A percentile compares a stretch with the other conserved stretches of the same genome.
These are phyloP conservation scores for Beta macrorhiza DNA, from an alignment of 179 eudicot species.

Conservation along the genomic window DNA sequence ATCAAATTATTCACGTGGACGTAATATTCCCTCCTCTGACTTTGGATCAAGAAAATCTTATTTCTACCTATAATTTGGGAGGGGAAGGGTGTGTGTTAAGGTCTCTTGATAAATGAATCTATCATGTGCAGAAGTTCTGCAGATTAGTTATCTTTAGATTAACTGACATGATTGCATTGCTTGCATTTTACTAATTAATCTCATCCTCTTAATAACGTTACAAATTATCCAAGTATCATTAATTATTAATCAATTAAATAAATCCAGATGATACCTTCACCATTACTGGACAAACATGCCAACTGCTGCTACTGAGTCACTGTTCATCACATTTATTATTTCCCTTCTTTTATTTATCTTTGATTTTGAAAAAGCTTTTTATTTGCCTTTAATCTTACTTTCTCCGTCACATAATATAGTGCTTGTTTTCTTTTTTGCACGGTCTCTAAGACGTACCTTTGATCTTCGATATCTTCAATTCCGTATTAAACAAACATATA, in stretches of 20 bases:
- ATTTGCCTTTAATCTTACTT: no score
- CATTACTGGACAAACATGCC: slow-evolving; percentile 34
- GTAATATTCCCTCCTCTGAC: slow-evolving; percentile 14
- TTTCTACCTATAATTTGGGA: not conserved
- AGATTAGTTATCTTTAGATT: slow-evolving; percentile 1
- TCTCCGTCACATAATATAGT: no score
- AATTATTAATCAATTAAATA: not conserved
- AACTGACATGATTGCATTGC: slow-evolving; percentile 22
- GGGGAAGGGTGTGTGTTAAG: not conserved
- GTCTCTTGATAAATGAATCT: not conserved
- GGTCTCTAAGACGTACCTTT: no score
- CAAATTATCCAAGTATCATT: not conserved
- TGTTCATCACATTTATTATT: not conserved
- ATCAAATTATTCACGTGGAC: slow-evolving; percentile 3
- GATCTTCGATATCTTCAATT: no score
- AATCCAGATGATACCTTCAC: slow-evolving; percentile 27
- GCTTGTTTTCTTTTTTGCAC: no score
- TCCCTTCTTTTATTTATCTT: not conserved
- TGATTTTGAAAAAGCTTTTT: not conserved
- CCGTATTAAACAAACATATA: no score
- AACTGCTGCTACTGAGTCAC: slow-evolving; percentile 6
- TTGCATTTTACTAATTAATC: not conserved
- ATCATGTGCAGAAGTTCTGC: slow-evolving; percentile 30
- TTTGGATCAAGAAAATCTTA: slow-evolving; percentile 8
- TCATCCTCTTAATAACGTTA: slow-evolving; percentile 6